phyloP scores from a whole-genome alignment of 495 filamentous ascomycete species.

The Trypethelium eluteriae region DNA sequence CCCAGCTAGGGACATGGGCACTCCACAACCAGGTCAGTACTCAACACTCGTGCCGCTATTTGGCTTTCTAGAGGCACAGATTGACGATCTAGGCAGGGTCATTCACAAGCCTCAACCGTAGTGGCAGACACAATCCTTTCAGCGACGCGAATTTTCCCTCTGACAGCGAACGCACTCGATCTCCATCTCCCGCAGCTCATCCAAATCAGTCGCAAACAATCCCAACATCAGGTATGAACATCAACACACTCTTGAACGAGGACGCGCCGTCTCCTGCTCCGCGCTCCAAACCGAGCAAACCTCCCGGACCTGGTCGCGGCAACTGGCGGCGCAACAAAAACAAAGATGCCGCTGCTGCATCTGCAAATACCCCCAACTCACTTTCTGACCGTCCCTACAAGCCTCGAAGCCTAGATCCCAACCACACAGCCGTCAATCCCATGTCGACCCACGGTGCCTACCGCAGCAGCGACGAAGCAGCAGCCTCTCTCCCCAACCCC shows the following conservation, averaged over 20 bases:
- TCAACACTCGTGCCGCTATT: not conserved
- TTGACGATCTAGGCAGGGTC: not conserved
- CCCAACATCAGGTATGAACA: conserved; percentile 34
- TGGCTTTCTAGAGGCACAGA: not conserved
- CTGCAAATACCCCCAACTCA: not conserved
- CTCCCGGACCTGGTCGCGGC: conserved; percentile 36
- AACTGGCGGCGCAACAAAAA: conserved; percentile 36
- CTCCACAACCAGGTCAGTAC: conserved; percentile 1
- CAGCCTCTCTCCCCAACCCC: conserved; percentile 6
- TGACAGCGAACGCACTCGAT: conserved; percentile 26
- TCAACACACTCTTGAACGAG: conserved; percentile 39
- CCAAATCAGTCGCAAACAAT: conserved; percentile 20
- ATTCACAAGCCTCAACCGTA: conserved; percentile 3
- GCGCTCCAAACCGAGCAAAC: not conserved
- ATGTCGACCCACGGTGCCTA: not conserved
- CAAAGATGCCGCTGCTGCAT: conserved; percentile 14
- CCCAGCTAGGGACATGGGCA: not conserved
- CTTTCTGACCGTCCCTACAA: not conserved
- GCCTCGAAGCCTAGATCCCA: not conserved
- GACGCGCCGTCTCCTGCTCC: conserved; percentile 25
- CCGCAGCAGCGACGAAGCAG: not conserved
- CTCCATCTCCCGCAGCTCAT: conserved; percentile 22
- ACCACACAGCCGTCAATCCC: not conserved
- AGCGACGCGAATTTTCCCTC: conserved; percentile 9
- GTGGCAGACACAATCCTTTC: not conserved